Conservation (phyloP, 2,329 filamentous ascomycete genomes). For the Pseudogymnoascus destructans region DNA sequence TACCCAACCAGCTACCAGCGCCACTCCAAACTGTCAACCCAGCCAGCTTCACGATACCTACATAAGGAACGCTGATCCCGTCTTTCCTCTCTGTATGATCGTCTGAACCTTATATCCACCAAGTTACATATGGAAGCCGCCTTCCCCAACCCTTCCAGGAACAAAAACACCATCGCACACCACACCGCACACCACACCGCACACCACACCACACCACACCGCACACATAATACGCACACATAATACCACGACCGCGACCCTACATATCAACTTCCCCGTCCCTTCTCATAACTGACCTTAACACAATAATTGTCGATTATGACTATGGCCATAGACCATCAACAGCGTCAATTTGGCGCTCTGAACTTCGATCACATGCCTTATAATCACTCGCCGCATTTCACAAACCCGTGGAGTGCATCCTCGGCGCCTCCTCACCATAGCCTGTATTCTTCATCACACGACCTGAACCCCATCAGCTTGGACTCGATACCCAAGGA, state of each 20-base stretch:
- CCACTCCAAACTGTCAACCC: not conserved
- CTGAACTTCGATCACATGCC: conserved; percentile 74
- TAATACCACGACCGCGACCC: not conserved
- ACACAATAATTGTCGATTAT: conserved; percentile 38
- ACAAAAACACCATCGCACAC: not conserved
- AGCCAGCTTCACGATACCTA: conserved; percentile 6
- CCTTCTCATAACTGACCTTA: not conserved
- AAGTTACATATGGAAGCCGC: not conserved
- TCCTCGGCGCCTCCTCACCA: conserved; percentile 38
- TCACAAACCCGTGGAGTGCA: conserved; percentile 80
- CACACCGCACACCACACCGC: too few species aligned
- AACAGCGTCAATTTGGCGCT: conserved; percentile 64
- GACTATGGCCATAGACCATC: conserved; percentile 91
- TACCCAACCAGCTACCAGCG: conserved; percentile 3
- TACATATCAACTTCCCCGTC: conserved; percentile 13
- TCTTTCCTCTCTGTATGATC: conserved; percentile 9
- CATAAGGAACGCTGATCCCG: conserved; percentile 9
- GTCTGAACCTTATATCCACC: conserved; percentile 9
- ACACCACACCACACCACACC: too few species aligned
- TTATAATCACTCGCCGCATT: conserved; percentile 48
- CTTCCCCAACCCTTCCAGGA: not conserved
- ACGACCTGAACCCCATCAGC: conserved; percentile 42
- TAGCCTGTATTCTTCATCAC: conserved; percentile 51
- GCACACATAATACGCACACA: too few species aligned
- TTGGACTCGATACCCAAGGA: conserved; percentile 46